phyloP scores from a whole-genome alignment of 1,284 basidiomycete species.

The Marasmius fiardii region DNA sequence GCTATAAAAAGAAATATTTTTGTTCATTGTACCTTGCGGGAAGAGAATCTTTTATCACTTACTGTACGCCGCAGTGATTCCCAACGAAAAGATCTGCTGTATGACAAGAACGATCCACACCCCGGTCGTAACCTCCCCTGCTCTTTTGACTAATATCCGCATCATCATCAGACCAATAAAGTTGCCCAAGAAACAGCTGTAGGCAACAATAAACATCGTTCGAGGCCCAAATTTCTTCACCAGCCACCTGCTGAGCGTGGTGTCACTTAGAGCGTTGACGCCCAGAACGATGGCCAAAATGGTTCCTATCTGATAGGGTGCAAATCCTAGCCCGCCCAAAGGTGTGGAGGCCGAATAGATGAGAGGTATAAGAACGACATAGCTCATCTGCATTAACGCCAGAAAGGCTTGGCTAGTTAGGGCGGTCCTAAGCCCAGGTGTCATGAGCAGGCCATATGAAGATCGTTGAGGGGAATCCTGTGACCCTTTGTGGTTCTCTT shows the following conservation, averaged over 20 bases:
- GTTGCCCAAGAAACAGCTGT: background rate
- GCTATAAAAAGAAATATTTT: background rate
- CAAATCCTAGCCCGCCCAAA: constrained; percentile 22
- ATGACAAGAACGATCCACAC: constrained; percentile 10
- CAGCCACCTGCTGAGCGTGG: constrained; percentile 1
- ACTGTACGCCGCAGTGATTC: constrained; percentile 8
- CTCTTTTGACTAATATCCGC: constrained; percentile 1
- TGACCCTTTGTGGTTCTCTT: background rate
- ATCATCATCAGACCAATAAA: constrained; percentile 6
- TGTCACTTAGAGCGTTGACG: constrained; percentile 23
- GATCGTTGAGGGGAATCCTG: constrained; percentile 27
- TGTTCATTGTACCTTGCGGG: background rate
- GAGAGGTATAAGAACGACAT: constrained; percentile 23
- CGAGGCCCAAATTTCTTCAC: constrained; percentile 10
- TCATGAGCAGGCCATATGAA: background rate
- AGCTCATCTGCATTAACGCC: constrained; percentile 25
- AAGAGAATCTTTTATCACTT: constrained; percentile 1
- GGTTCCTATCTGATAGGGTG: constrained; percentile 20
- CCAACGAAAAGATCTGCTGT: constrained; percentile 4
- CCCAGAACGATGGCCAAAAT: constrained; percentile 23
- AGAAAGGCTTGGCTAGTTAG: constrained; percentile 23
- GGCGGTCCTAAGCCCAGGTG: background rate
- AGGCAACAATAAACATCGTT: constrained; percentile 11
- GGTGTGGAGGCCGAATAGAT: constrained; percentile 22
- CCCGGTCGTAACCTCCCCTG: constrained; percentile 2